Evolutionary conservation across 1,284 basidiomycete genomes (phyloP).

Genomic region (Microbotryum violaceum): DNA sequence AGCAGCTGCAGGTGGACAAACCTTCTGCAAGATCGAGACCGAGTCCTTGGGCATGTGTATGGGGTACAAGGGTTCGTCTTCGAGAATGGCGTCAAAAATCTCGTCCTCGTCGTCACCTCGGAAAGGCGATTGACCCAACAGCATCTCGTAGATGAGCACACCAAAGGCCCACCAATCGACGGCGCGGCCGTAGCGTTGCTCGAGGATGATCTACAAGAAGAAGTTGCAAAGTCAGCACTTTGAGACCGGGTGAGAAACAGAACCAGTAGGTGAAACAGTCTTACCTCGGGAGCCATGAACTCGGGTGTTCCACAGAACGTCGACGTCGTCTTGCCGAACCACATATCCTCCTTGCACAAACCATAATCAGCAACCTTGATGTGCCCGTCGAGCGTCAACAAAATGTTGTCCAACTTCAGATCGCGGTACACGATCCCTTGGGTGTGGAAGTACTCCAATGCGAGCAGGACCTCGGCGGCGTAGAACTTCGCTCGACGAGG

Average conservation of each 20-base stretch:
- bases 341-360: constrained; percentile 99
- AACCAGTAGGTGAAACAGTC: constrained; percentile 21
- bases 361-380: constrained; percentile 99
- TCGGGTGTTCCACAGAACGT: constrained; percentile 99
- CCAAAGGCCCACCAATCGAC: constrained; percentile 99
- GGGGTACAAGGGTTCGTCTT: constrained; percentile 96
- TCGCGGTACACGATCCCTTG: constrained; percentile 95
- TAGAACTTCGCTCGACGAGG: constrained; percentile 91
- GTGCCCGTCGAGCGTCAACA: constrained; percentile 93
- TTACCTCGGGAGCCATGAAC: constrained; percentile 98
- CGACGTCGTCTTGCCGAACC: constrained; percentile 90
- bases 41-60: constrained; percentile 99
- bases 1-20: constrained; percentile 38
- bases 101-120: constrained; percentile 99
- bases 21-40: constrained; percentile 90
- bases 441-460: constrained; percentile 95
- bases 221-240: neutral
- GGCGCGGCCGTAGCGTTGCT: constrained; percentile 94
- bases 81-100: constrained; percentile 98
- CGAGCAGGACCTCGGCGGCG: constrained; percentile 93
- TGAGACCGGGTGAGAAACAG: neutral
- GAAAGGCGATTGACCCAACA: constrained; percentile 97
- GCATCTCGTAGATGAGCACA: constrained; percentile 97
- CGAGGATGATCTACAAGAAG: constrained; percentile 71
- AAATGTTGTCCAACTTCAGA: constrained; percentile 96